Conservation (phyloP, 495 filamentous ascomycete genomes). For the Penicillium desertorum region DNA sequence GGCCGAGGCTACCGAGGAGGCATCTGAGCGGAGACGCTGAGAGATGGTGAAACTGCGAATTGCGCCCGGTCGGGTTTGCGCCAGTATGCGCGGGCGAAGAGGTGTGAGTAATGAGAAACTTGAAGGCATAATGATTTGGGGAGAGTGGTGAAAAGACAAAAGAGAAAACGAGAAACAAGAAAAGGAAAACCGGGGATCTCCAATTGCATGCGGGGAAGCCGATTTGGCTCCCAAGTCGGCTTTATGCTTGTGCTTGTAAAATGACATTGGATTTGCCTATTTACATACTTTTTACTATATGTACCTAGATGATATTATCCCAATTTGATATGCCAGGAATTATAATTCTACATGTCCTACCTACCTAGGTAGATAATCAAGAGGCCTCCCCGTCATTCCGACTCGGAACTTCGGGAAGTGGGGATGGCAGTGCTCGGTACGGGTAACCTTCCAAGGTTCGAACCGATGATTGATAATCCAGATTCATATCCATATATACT, state of each 20-base stretch:
- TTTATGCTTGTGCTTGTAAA: background rate
- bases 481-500: too few species aligned
- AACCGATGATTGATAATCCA: too few species aligned
- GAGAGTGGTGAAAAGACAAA: background rate
- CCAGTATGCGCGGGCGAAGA: background rate
- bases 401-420: too few species aligned
- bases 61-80: constrained; percentile 2
- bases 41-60: constrained; percentile 7
- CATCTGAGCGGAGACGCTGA: constrained; percentile 13
- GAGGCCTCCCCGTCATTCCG: too few species aligned
- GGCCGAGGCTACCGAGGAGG: constrained; percentile 38
- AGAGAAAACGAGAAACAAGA: background rate
- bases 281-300: too few species aligned
- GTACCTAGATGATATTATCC: too few species aligned
- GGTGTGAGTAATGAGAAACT: background rate
- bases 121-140: background rate
- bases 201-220: constrained; percentile 17
- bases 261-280: background rate
- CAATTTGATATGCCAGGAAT: too few species aligned
- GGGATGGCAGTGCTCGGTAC: too few species aligned
- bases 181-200: constrained; percentile 2
- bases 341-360: too few species aligned
- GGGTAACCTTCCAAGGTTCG: too few species aligned
- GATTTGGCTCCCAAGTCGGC: constrained; percentile 13
- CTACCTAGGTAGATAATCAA: too few species aligned